phyloP scores from a whole-genome alignment of 495 filamentous ascomycete species.

The Darksidea phi region DNA sequence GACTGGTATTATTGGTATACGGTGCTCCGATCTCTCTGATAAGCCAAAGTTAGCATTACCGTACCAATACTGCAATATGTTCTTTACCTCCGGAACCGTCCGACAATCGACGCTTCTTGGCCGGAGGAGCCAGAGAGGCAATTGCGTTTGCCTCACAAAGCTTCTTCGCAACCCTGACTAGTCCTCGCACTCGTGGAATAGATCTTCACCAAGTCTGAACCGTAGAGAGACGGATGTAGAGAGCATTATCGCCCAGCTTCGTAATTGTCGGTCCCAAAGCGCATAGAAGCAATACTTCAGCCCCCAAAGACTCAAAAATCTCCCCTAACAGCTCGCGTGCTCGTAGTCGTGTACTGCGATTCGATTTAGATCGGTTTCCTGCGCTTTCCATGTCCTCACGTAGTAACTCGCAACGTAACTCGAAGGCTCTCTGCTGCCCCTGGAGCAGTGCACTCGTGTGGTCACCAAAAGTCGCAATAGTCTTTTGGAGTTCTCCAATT shows the following conservation, averaged over 20 bases:
- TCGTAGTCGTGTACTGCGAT: neutral
- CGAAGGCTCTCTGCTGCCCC: neutral
- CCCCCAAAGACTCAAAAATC: neutral
- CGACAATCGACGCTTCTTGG: too few relatives aligned
- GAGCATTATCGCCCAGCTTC: constrained; percentile 3
- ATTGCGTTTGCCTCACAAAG: neutral
- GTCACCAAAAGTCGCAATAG: neutral
- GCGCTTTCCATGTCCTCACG: neutral
- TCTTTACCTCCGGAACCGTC: too few relatives aligned
- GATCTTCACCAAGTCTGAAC: neutral
- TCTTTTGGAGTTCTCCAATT: neutral
- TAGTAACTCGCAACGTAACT: neutral
- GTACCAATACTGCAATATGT: too few relatives aligned
- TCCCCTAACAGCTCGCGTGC: constrained; percentile 1
- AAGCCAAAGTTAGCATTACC: too few relatives aligned
- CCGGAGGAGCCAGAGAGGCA: too few relatives aligned
- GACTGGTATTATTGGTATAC: too few relatives aligned
- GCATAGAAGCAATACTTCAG: constrained; percentile 8
- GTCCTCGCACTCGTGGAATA: neutral
- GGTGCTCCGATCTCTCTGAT: too few relatives aligned
- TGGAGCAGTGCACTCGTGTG: neutral
- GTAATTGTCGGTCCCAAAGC: neutral
- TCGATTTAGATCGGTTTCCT: neutral
- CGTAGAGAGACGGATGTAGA: constrained; percentile 5
- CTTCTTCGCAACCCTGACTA: neutral